Conservation (phyloP, 2,329 filamentous ascomycete genomes). For the Hysterium pulicare region DNA sequence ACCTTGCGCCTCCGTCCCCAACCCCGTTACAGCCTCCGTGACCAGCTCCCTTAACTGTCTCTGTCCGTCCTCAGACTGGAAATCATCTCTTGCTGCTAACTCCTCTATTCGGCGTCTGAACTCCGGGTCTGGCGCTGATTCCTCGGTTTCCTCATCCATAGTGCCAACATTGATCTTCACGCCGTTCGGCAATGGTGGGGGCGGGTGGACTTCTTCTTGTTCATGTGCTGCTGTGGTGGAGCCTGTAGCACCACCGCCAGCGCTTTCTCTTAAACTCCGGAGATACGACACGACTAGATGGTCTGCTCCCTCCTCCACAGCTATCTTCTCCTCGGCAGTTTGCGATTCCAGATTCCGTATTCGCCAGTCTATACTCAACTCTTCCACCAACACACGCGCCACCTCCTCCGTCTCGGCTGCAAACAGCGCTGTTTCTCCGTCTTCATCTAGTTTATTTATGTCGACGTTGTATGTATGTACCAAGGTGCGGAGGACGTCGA, state of each 20-base stretch:
- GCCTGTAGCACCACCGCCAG: slow-evolving; percentile 24
- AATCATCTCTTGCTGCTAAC: slow-evolving; percentile 77
- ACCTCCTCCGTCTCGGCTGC: slow-evolving; percentile 79
- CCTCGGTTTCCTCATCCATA: slow-evolving; percentile 55
- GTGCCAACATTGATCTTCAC: slow-evolving; percentile 75
- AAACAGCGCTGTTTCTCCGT: slow-evolving; percentile 91
- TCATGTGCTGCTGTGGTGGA: slow-evolving; percentile 18
- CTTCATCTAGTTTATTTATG: slow-evolving; percentile 81
- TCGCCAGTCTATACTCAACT: slow-evolving; percentile 67
- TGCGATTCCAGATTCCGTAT: slow-evolving; percentile 70
- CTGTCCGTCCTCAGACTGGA: slow-evolving; percentile 77
- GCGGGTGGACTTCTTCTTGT: slow-evolving; percentile 30
- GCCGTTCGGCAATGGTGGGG: slow-evolving; percentile 69
- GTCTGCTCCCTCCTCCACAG: slow-evolving; percentile 70
- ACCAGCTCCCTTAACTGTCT: slow-evolving; percentile 73
- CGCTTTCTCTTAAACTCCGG: slow-evolving; percentile 17
- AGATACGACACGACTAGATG: slow-evolving; percentile 74
- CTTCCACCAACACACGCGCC: slow-evolving; percentile 76
- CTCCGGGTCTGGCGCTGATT: slow-evolving; percentile 70
- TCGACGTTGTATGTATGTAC: slow-evolving; percentile 74
- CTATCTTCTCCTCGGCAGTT: slow-evolving; percentile 78
- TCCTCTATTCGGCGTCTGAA: slow-evolving; percentile 86
- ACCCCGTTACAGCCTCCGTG: slow-evolving; percentile 70
- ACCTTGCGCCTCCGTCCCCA: slow-evolving; percentile 58
- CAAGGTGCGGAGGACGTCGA: slow-evolving; percentile 72